Percentiles rank a stretch among this genome's conserved stretches.
Evolutionary conservation across 257 asterid genomes (phyloP).

Genomic region (Misopates orontium): DNA sequence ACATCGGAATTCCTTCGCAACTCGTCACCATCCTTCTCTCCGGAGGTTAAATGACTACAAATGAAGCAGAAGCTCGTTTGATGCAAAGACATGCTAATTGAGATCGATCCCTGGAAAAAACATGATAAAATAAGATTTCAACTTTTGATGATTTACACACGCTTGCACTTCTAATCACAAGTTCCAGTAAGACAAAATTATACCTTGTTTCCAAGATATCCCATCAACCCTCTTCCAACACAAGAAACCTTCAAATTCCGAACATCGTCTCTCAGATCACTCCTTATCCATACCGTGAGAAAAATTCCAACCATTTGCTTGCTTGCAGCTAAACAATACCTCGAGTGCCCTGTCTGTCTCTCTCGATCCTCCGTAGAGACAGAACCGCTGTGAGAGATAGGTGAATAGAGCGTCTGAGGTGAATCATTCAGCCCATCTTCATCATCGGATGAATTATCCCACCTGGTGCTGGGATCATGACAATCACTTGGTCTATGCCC

Average conservation of each 20-base stretch:
- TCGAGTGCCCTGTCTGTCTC: conserved; percentile 47
- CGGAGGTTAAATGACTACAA: conserved; percentile 95
- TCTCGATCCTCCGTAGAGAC: conserved; percentile 58
- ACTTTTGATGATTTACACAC: not conserved
- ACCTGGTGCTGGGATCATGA: conserved; percentile 54
- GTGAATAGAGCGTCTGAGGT: conserved; percentile 50
- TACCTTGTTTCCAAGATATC: conserved; percentile 99
- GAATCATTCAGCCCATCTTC: conserved; percentile 62
- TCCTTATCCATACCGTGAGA: conserved; percentile 85
- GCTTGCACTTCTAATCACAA: conserved; percentile 15
- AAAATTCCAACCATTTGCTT: conserved; percentile 98
- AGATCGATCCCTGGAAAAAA: conserved; percentile 89
- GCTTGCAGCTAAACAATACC: conserved; percentile 86
- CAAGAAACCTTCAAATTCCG: conserved; percentile 86
- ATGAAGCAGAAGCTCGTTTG: conserved; percentile 98
- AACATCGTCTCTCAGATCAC: conserved; percentile 69
- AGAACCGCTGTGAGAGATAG: conserved; percentile 44
- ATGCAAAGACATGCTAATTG: conserved; percentile 96
- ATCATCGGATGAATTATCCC: conserved; percentile 61
- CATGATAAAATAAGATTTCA: conserved; percentile 16
- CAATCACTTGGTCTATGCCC: conserved; percentile 55
- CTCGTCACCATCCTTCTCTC: conserved; percentile 98
- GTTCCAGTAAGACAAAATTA: conserved; percentile 15
- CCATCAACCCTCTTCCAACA: conserved; percentile 98
- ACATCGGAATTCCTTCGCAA: conserved; percentile 91